phyloP scores from a whole-genome alignment of 805 yeast genomes.

The Wickerhamiella brachini region DNA sequence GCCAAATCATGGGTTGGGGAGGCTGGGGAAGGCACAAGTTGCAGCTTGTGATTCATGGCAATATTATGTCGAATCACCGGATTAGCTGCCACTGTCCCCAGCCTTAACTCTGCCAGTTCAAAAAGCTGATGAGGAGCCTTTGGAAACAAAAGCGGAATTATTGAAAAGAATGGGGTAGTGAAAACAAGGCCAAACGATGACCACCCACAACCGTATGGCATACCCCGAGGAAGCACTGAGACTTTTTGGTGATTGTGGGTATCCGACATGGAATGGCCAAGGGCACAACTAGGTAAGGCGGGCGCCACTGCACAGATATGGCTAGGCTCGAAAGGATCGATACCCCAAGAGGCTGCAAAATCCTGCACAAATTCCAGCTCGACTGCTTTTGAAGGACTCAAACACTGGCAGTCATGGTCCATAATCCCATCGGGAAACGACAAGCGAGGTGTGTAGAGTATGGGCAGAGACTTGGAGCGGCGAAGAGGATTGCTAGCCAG shows the following conservation, averaged over 20 bases:
- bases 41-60: conserved; percentile 79
- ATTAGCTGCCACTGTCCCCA: conserved; percentile 77
- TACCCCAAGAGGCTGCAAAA: neutral
- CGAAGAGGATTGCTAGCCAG: neutral
- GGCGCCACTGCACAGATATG: neutral
- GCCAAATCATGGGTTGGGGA: neutral
- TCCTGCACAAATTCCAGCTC: neutral
- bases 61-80: conserved; percentile 91
- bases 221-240: conserved; percentile 6
- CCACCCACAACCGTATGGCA: conserved; percentile 8
- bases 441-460: neutral
- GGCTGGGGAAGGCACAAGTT: conserved; percentile 22
- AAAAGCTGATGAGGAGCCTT: conserved; percentile 57
- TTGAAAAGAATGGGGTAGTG: conserved; percentile 12
- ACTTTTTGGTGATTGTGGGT: neutral
- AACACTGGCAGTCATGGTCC: neutral
- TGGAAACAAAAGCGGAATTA: conserved; percentile 2
- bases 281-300: neutral
- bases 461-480: neutral
- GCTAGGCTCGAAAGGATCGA: neutral
- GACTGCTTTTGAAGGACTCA: neutral
- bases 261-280: neutral
- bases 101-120: conserved; percentile 70
- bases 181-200: conserved; percentile 4
- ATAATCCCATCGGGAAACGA: neutral